Evolutionary conservation across 2,329 filamentous ascomycete species (phyloP).

Genomic region (Alternaria novae-zelandiae): DNA sequence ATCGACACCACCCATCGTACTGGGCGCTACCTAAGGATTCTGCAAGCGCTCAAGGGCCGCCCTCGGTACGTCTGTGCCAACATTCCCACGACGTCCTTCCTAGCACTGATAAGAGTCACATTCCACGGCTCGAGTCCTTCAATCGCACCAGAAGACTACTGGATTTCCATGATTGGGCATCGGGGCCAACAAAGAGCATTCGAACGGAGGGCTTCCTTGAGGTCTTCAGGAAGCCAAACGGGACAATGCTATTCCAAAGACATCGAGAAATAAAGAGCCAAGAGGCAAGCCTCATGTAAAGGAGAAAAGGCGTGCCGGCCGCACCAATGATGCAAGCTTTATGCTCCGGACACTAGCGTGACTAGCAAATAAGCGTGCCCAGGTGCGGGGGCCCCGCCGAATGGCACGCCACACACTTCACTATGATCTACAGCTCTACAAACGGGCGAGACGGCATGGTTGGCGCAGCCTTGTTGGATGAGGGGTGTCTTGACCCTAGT

Average conservation of each 20-base stretch:
- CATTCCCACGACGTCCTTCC: background rate
- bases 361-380: background rate
- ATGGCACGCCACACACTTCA: constrained; percentile 2
- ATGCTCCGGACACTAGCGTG: background rate
- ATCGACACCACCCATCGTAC: background rate
- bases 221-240: background rate
- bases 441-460: background rate
- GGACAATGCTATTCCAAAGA: background rate
- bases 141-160: background rate
- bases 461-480: background rate
- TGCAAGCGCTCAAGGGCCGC: background rate
- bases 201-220: background rate
- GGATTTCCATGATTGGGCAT: background rate
- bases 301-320: background rate
- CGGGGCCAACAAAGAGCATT: background rate
- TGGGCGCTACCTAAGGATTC: background rate
- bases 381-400: constrained; percentile 15
- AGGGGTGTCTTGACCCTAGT: background rate
- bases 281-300: background rate
- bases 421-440: constrained; percentile 6
- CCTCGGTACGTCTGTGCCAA: background rate
- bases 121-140: background rate
- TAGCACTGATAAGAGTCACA: background rate
- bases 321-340: constrained; percentile 2
- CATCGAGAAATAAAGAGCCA: background rate